Base-by-base conservation (phyloP, 2,329 filamentous ascomycete species). In the Clonostachys rhizophaga region DNA sequence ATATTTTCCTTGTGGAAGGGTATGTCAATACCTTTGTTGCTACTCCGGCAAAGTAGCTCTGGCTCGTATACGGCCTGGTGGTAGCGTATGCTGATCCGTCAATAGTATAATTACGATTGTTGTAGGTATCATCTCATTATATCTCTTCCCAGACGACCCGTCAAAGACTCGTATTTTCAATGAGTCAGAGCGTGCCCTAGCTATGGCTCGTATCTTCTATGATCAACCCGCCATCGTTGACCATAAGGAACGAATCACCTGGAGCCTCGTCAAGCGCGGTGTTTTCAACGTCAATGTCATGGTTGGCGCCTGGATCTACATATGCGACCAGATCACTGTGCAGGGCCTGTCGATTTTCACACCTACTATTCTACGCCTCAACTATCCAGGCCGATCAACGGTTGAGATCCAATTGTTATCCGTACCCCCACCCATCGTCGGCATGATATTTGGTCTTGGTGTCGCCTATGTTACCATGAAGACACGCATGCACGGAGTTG, bases 1-100 rank as follows among this genome's bases (percentile, higher is more conserved):
- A 78, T 58, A 84, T 84, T 53, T 83, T 83, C 66, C 81, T 83
- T 63, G 82, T 84, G 49, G 79, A 83, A 57, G 80, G 49, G 37
- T 56, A 42, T 44, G 55, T 50, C n/a, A 20, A 48, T 49, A 11
- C 10, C 10, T 2, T 18, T 39, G 14, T 30, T 30, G 24, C 24
- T 10, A 30, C 8, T 30, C 24, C 9, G 4, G 9, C 8, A 30
- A 2, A 4, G 10, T 10, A 30, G 3, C 24, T 30, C 8, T 30
- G 10, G 9, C 24, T 30, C 24, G 24, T 30, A 30, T 30, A 30
- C 24, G 8, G 9, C 24, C 24, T 10, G 9, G 24, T 30, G 24
- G 24, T 9, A 9, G 9, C 9, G 24, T 9, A 39, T 39, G 17
- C 36, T 39, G 17, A 39, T n/a, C 12, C 12, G 14, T 1, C 3